Conservation (phyloP, 345 rosid genomes). For the Combretum micranthum region DNA sequence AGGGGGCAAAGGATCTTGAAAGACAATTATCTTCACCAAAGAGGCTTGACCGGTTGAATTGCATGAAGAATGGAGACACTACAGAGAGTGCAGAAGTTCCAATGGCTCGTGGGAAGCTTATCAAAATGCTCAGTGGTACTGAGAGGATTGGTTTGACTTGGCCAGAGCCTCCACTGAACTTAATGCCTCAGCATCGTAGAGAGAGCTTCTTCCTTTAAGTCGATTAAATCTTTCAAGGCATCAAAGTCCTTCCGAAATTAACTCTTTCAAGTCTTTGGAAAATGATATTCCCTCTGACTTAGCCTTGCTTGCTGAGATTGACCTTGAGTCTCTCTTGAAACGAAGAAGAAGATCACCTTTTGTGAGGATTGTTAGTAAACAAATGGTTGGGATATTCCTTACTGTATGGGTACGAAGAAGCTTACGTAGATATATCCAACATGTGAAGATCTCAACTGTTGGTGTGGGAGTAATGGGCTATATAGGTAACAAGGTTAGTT, state of each 20-base stretch:
- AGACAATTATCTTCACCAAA: constrained; percentile 52
- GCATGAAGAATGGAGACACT: constrained; percentile 37
- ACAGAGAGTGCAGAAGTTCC: constrained; percentile 12
- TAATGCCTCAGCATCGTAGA: constrained; percentile 55
- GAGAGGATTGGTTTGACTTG: constrained; percentile 77
- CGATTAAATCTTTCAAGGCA: constrained; percentile 41
- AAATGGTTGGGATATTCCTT: constrained; percentile 89
- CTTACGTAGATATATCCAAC: constrained; percentile 78
- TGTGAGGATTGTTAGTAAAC: constrained; percentile 81
- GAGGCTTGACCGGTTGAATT: constrained; percentile 59
- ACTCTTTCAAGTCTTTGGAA: constrained; percentile 51
- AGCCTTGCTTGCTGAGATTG: constrained; percentile 57
- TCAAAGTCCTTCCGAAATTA: constrained; percentile 47
- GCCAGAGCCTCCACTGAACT: constrained; percentile 81
- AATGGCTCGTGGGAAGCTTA: constrained; percentile 22
- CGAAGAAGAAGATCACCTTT: constrained; percentile 58
- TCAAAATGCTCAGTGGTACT: constrained; percentile 57
- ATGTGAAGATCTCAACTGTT: constrained; percentile 75
- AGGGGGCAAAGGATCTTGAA: constrained; percentile 34
- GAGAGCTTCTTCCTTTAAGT: constrained; percentile 54
- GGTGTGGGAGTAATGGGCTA: constrained; percentile 97
- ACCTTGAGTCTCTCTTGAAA: constrained; percentile 60
- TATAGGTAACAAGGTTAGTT: constrained; percentile 87
- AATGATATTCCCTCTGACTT: constrained; percentile 33
- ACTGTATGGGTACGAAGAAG: constrained; percentile 85